A percentile compares a stretch with the other conserved stretches of the same genome.
Conservation (phyloP, 495 filamentous ascomycete species). For the Xylaria grammica region DNA sequence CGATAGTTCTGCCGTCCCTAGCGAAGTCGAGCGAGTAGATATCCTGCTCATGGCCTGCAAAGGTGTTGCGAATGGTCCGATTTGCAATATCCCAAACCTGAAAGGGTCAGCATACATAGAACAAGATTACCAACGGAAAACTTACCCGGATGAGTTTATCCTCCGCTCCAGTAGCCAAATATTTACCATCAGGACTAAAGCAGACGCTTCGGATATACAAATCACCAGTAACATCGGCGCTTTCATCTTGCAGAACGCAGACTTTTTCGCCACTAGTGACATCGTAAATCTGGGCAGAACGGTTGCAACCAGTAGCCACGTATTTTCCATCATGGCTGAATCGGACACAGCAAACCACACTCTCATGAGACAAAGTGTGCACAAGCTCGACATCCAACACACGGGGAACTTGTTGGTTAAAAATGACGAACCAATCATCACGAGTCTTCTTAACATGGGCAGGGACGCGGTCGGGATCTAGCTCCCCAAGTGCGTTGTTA, state of each 20-base stretch:
- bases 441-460: conserved; percentile 82
- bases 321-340: conserved; percentile 90
- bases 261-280: conserved; percentile 78
- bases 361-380: conserved; percentile 85
- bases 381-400: conserved; percentile 85
- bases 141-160: conserved; percentile 89
- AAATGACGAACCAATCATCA: conserved; percentile 86
- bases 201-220: conserved; percentile 91
- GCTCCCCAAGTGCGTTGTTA: conserved; percentile 81
- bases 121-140: conserved; percentile 22
- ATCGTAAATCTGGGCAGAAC: conserved; percentile 89
- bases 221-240: conserved; percentile 81
- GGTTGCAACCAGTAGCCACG: conserved; percentile 87
- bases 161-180: conserved; percentile 86
- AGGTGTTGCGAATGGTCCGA: conserved; percentile 78
- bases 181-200: conserved; percentile 90
- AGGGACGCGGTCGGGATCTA: conserved; percentile 84
- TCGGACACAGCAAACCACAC: conserved; percentile 88
- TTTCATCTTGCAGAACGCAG: conserved; percentile 80
- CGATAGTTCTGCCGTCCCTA: conserved; percentile 84
- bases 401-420: conserved; percentile 83
- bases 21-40: conserved; percentile 94
- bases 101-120: conserved; percentile 20
- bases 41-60: conserved; percentile 87
- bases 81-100: conserved; percentile 88